Percentiles rank a stretch among this genome's conserved stretches.
These are phyloP conservation scores for Hypoxylon fragiforme DNA, from an alignment of 495 filamentous ascomycete species.

Conservation along the genomic window DNA sequence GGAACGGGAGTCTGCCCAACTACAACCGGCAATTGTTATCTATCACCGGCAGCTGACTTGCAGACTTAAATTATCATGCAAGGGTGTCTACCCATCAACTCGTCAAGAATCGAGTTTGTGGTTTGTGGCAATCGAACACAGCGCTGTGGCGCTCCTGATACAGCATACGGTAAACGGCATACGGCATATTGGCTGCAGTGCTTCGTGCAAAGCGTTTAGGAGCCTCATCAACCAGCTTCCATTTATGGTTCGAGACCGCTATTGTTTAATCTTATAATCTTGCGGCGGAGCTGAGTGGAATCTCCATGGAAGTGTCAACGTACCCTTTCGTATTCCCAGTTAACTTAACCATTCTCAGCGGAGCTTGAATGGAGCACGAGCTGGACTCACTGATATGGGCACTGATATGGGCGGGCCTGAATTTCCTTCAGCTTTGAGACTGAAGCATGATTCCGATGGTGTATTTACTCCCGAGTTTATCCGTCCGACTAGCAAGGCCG, in stretches of 20 bases:
- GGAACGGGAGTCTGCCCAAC: conserved; percentile 21
- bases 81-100: conserved; percentile 22
- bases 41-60: conserved; percentile 33
- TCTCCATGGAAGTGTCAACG: conserved; percentile 3
- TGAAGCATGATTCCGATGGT: conserved; percentile 2
- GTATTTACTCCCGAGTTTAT: conserved; percentile 12
- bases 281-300: neutral
- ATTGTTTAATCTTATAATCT: neutral
- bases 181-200: conserved; percentile 10
- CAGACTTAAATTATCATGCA: conserved; percentile 34
- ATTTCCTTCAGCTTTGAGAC: conserved; percentile 9
- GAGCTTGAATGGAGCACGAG: conserved; percentile 18
- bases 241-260: neutral
- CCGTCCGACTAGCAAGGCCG: conserved; percentile 7
- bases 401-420: neutral
- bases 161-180: too few species aligned
- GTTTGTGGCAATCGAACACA: conserved; percentile 18
- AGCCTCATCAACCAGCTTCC: conserved; percentile 24
- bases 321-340: conserved; percentile 17
- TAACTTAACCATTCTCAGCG: conserved; percentile 1
- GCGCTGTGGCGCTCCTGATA: conserved; percentile 17
- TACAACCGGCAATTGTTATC: conserved; percentile 35
- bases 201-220: conserved; percentile 4
- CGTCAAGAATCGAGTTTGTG: neutral
- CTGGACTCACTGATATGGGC: conserved; percentile 12